Evolutionary conservation across 192 early-diverging fungal species (phyloP).

Genomic region (Dissophora ornata): DNA sequence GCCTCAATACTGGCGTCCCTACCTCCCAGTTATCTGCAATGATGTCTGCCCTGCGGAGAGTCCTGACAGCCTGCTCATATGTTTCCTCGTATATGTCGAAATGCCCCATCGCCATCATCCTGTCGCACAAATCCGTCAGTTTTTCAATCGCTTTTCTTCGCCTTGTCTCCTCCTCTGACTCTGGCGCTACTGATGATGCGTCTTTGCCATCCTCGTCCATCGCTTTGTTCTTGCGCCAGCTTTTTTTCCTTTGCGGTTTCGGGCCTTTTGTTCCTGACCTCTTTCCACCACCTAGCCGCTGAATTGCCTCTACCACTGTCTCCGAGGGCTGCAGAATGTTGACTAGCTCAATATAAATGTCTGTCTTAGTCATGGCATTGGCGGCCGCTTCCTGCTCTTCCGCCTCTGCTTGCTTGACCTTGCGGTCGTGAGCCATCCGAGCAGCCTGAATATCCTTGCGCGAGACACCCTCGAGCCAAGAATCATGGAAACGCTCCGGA

Average conservation of each 20-base stretch:
- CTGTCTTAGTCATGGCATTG: constrained; percentile 63
- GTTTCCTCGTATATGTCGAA: constrained; percentile 76
- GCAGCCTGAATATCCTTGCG: constrained; percentile 68
- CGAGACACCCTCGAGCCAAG: constrained; percentile 76
- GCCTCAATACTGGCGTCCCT: constrained; percentile 45
- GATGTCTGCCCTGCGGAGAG: constrained; percentile 66
- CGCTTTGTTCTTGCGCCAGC: constrained; percentile 48
- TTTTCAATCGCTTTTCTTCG: constrained; percentile 65
- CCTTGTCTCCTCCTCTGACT: constrained; percentile 54
- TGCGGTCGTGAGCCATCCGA: constrained; percentile 61
- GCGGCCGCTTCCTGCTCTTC: constrained; percentile 62
- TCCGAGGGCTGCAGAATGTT: constrained; percentile 69
- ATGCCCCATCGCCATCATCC: constrained; percentile 75
- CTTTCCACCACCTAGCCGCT: constrained; percentile 63
- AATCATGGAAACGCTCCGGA: constrained; percentile 76
- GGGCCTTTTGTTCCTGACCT: constrained; percentile 56
- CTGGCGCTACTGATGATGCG: constrained; percentile 21
- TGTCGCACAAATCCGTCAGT: constrained; percentile 76
- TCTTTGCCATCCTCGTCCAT: constrained; percentile 16
- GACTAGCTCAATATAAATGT: constrained; percentile 66
- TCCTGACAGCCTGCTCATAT: constrained; percentile 74
- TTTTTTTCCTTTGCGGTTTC: constrained; percentile 55
- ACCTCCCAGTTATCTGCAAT: constrained; percentile 72
- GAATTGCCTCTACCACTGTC: constrained; percentile 67
- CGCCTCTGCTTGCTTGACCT: constrained; percentile 45